phyloP scores from a whole-genome alignment of 345 rosid genomes.

The Cardamine chenopodiifolia region DNA sequence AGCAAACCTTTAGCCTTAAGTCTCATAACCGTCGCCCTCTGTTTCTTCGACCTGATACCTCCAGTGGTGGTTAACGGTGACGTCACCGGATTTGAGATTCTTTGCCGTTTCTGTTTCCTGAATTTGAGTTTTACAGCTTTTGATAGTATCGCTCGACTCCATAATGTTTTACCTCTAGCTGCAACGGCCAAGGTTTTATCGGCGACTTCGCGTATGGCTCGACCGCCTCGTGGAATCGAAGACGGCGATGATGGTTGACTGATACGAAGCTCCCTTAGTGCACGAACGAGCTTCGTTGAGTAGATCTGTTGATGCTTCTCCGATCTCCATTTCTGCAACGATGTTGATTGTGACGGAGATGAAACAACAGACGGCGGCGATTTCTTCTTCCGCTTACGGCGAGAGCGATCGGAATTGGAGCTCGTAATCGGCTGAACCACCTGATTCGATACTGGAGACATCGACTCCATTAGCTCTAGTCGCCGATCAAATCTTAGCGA shows the following conservation, averaged over 20 bases:
- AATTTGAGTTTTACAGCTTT: conserved; percentile 75
- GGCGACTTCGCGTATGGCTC: conserved; percentile 86
- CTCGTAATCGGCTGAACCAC: conserved; percentile 36
- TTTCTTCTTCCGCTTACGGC: conserved; percentile 72
- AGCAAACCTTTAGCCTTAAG: conserved; percentile 63
- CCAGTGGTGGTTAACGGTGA: conserved; percentile 36
- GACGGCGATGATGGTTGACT: conserved; percentile 45
- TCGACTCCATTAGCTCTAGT: conserved; percentile 18
- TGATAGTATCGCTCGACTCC: conserved; percentile 94
- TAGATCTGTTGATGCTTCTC: conserved; percentile 79
- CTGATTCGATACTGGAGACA: conserved; percentile 48
- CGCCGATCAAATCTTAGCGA: background rate
- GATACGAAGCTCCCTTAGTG: conserved; percentile 60
- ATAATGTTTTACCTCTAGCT: conserved; percentile 78
- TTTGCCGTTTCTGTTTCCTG: conserved; percentile 65
- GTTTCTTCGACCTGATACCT: conserved; percentile 58
- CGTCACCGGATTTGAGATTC: conserved; percentile 35
- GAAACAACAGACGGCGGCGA: conserved; percentile 14
- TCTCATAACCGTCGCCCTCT: conserved; percentile 63
- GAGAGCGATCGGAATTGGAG: conserved; percentile 53
- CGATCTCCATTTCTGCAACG: conserved; percentile 71
- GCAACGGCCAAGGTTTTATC: conserved; percentile 71
- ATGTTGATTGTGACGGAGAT: conserved; percentile 20
- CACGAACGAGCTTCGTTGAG: conserved; percentile 76
- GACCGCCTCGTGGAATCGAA: conserved; percentile 53